These are phyloP conservation scores for Codiaeum variegatum DNA, from an alignment of 441 rosid species.

Conservation along the genomic window DNA sequence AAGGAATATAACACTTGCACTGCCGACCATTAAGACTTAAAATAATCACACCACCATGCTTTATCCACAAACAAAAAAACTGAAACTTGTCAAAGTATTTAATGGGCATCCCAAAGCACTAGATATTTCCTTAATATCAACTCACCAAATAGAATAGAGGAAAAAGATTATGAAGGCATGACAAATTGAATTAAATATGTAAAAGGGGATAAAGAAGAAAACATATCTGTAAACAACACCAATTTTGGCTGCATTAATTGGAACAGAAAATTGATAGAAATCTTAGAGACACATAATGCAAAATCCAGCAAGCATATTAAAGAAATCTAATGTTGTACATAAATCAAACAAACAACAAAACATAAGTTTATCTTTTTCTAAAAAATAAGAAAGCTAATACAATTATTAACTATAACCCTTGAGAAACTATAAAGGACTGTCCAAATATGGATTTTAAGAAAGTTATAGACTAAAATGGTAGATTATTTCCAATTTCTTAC, in stretches of 20 bases:
- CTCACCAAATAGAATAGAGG: slow-evolving; percentile 9
- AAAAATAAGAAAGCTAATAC: not conserved
- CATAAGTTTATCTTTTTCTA: not conserved
- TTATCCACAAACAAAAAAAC: no score
- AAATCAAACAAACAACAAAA: not conserved
- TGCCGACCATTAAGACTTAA: no score
- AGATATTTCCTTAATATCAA: not conserved
- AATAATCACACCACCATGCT: no score
- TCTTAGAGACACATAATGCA: no score
- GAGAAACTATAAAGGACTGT: not conserved
- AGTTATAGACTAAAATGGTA: not conserved
- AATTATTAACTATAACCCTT: not conserved
- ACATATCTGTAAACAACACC: slow-evolving; percentile 91
- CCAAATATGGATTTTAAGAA: not conserved
- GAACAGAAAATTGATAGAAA: no score
- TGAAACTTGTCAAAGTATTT: no score
- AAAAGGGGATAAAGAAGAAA: slow-evolving; percentile 22
- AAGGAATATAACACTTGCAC: no score
- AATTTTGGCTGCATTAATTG: slow-evolving; percentile 84
- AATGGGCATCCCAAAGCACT: no score
- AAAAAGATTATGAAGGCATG: slow-evolving; percentile 8
- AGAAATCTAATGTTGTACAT: not conserved
- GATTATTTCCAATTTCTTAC: slow-evolving; percentile 28
- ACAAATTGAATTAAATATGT: slow-evolving; percentile 9
- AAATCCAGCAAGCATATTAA: not conserved